Base-by-base conservation (phyloP, 177 flowering plant species). In the Vitis hybrid region DNA sequence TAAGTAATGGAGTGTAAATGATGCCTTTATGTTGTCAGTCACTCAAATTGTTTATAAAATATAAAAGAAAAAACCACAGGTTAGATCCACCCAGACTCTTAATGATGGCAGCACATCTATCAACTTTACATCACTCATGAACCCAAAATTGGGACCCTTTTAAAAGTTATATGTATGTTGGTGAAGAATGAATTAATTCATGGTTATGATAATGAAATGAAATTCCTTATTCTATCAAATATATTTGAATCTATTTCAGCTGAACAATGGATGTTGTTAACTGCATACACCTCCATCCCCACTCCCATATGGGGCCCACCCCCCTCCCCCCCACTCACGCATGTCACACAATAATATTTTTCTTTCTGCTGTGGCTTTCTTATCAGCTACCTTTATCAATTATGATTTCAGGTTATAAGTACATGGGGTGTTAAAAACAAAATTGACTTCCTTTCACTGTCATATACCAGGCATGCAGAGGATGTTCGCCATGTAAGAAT, bases 401-500 rank as follows among this genome's bases (percentile, higher is more conserved):
- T 11, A 52, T 40, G 9, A 61, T 72, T 73, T 78, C 83, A 94
- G 98, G 92, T 85, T 21, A 89, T 88, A 52, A 84, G 81, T 50
- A 67, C 83, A 35, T 88, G 92, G 92, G 92, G 92, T 66, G 83
- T 80, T 46, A 32, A 74, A 62, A 86, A 88, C 72, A 88, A 88
- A 72, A 88, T 88, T 66, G 92, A 88, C 70, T 84, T 88, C 69
- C 84, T 88, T 5, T 88, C 92, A 8, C 57, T 88, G 48, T 88
- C 92, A 30, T 88, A 84, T 56, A 86, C 90, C 27, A 70, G 92
- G 2, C 87, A 85, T 70, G 92, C 92, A 14, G 88, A 88, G 80
- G 92, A 88, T 82, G 87, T 88, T 70, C 92, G 92, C 66, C 78
- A 81, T 6, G 92, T 85, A 76, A 74, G 72, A 27, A 19, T 11